Percentiles rank a stretch among this genome's conserved stretches.
phyloP scores from a whole-genome alignment of 129 eudicot genomes.

The Tagetes patula region DNA sequence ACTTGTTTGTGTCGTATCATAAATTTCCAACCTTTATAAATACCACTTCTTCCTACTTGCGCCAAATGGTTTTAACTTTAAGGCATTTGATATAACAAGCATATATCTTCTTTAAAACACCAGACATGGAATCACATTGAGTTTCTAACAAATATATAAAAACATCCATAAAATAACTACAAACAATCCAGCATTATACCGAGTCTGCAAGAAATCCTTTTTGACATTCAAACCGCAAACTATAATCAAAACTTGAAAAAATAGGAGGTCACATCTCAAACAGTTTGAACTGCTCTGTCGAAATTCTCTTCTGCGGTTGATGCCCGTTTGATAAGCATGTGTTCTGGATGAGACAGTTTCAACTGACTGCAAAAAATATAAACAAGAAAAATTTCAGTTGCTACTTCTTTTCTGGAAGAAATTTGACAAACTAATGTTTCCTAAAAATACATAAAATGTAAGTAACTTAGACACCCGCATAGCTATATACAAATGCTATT shows the following conservation, averaged over 20 bases:
- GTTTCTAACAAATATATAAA: background rate
- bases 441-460: background rate
- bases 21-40: no score
- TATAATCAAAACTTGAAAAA: background rate
- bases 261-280: slow-evolving; percentile 18
- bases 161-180: slow-evolving; percentile 5
- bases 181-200: slow-evolving; percentile 3
- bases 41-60: background rate
- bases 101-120: background rate
- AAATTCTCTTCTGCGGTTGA: slow-evolving; percentile 74
- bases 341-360: slow-evolving; percentile 81
- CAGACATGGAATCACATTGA: background rate
- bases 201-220: background rate
- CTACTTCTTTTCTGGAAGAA: background rate
- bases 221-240: background rate
- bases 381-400: background rate
- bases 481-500: background rate
- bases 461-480: background rate
- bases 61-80: background rate
- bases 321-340: slow-evolving; percentile 62
- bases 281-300: slow-evolving; percentile 77
- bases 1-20: no score
- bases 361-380: slow-evolving; percentile 67
- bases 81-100: background rate
- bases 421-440: background rate